Evolutionary conservation across 148 eudicot genomes (phyloP).

Genomic region (Rhododendron kiyosumense): DNA sequence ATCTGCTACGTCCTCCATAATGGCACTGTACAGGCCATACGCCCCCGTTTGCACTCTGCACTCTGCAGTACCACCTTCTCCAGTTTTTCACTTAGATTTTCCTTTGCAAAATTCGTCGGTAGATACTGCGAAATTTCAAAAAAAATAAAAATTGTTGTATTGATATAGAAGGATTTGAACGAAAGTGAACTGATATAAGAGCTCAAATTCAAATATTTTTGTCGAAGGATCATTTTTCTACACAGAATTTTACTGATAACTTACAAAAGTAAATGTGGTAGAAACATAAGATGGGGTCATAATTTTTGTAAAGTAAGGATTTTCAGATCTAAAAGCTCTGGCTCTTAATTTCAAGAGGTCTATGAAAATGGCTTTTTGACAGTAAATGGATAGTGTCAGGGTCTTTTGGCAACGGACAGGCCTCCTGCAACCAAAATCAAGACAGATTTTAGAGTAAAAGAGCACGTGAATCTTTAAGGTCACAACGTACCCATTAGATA

Average conservation of each 20-base stretch:
- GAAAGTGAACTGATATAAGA: neutral
- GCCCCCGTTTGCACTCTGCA: conserved; percentile 1
- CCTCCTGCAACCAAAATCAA: neutral
- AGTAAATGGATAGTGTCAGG: neutral
- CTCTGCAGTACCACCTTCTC: neutral
- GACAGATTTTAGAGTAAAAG: neutral
- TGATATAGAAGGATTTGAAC: neutral
- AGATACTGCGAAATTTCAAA: conserved; percentile 3
- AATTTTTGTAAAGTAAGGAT: neutral
- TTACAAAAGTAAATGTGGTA: neutral
- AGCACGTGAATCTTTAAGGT: neutral
- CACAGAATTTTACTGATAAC: neutral
- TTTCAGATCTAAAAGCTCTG: neutral
- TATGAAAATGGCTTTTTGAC: too few relatives aligned
- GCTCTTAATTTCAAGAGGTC: too few relatives aligned
- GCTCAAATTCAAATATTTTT: neutral
- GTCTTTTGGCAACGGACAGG: neutral
- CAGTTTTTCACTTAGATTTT: neutral
- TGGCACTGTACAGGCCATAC: conserved; percentile 9
- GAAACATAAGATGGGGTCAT: too few relatives aligned
- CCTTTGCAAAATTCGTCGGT: neutral
- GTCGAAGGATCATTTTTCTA: neutral
- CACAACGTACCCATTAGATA: neutral
- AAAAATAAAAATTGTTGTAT: neutral
- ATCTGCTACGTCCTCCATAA: too few relatives aligned